Percentiles rank a stretch among this genome's conserved stretches.
Evolutionary conservation across 2,329 filamentous ascomycete species (phyloP).

Genomic region (Byssochlamys sp.): DNA sequence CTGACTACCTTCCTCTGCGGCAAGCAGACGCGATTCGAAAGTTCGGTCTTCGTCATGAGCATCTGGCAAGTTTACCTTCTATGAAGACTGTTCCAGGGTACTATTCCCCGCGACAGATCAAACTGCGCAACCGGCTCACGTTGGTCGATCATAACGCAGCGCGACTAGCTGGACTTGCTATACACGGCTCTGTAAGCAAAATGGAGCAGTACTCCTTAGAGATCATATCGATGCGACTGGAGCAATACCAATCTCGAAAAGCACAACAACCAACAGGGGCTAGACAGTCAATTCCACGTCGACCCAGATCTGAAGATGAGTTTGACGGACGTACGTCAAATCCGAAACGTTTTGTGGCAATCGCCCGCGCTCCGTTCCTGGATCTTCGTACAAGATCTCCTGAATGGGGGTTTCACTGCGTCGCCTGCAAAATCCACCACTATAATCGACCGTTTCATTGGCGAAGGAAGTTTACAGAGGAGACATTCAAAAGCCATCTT

Average conservation of each 20-base stretch:
- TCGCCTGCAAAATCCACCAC: conserved; percentile 1
- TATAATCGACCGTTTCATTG: conserved; percentile 3
- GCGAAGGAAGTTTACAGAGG: conserved; percentile 4
- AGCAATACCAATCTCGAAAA: too few species aligned
- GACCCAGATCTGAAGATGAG: not conserved
- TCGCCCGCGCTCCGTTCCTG: conserved; percentile 3
- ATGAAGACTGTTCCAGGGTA: too few species aligned
- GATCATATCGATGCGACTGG: too few species aligned
- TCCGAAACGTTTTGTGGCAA: conserved; percentile 3
- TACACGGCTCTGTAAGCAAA: too few species aligned
- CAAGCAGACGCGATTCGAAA: conserved; percentile 4
- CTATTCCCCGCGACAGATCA: too few species aligned
- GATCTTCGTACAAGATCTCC: not conserved
- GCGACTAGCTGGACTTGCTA: too few species aligned
- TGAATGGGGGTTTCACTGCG: conserved; percentile 5
- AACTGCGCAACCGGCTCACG: too few species aligned
- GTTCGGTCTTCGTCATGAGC: too few species aligned
- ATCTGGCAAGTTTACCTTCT: too few species aligned
- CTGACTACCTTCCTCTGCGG: conserved; percentile 22
- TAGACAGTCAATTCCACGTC: not conserved
- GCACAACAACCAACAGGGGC: too few species aligned
- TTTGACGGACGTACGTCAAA: not conserved
- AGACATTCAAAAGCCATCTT: conserved; percentile 4
- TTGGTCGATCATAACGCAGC: too few species aligned
- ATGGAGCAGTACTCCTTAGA: too few species aligned